Evolutionary conservation across 805 yeast genomes (phyloP), one percentile per base, ranked within the genome.

Genomic region (Candida boleticola): DNA sequence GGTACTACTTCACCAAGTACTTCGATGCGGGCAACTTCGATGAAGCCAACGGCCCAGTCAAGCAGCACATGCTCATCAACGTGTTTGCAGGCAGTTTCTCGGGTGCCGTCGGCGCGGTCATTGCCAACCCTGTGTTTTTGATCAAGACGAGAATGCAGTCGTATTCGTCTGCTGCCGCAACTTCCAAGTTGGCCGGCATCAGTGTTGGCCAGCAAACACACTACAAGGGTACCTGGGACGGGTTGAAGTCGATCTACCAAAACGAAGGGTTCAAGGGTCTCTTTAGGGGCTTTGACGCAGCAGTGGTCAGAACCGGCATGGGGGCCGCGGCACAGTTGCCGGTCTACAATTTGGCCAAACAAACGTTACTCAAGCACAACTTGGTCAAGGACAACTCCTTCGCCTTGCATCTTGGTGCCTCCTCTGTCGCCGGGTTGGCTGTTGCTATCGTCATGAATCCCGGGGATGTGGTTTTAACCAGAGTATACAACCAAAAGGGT

Each of bases 141-240:
- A 81, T 93, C 51, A 93, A 93, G 68, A 95, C 97, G 1, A 78
- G 99, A 71, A 88, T 93, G 95, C 99, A 93, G 69, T 85, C 97
- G 2, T 93, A 80, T 63, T 85, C 96, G 14, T 75, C 74, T 9
- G 56, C 68, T 2, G 45, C 48, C 3, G 51, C 51, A 3, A 43
- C 49, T 16, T 50, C 48, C 25, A 73, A 80, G 36, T 11, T 26
- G 13, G 30, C 41, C 3, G 36, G 23, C 3, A 18, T 38, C 17
- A 29, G 18, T 20, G 82, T 90, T 37, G 99, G 99, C 39, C 92
- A 89, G 56, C 99, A 93, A 63, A 89, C 98, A 0, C 86, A 85
- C 63, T 93, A 93, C 64, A 78, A 64, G 29, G 78, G 82, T 37
- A 76, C 83, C 1, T 66, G 72, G 59, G 77, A 85, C 49, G 99